Evolutionary conservation across 306 rosid species (phyloP).

Genomic region (Alnus glutinosa): DNA sequence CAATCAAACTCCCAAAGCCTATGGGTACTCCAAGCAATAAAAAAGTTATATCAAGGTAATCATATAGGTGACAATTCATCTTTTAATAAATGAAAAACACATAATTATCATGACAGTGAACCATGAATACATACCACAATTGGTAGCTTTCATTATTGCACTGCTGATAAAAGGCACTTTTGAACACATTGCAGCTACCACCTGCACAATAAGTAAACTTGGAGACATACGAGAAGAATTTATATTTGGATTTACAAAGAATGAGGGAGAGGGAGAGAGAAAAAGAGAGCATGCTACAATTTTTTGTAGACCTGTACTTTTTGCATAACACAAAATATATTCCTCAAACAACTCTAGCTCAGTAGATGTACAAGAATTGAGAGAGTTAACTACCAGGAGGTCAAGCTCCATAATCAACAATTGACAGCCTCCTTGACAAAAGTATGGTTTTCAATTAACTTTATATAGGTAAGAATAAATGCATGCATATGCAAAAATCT

Average conservation of each 20-base stretch:
- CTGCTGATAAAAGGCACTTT: conserved; percentile 89
- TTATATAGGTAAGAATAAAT: not conserved
- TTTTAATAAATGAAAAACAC: conserved; percentile 1
- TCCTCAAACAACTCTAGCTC: not conserved
- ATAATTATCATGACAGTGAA: not conserved
- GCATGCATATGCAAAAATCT: not conserved
- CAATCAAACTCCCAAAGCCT: not conserved
- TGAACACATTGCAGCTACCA: conserved; percentile 93
- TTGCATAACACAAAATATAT: not conserved
- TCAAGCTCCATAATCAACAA: not conserved
- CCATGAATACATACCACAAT: conserved; percentile 57
- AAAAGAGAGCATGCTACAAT: conserved; percentile 8
- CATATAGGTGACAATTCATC: not conserved
- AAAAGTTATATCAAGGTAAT: not conserved
- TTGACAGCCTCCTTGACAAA: not conserved
- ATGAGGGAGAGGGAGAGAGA: conserved; percentile 14
- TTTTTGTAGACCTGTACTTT: not conserved
- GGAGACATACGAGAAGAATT: conserved; percentile 16
- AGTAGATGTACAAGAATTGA: not conserved
- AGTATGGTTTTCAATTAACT: not conserved
- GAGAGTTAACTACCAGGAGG: not conserved
- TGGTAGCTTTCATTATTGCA: conserved; percentile 89
- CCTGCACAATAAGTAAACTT: conserved; percentile 53
- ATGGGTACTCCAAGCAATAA: not conserved
- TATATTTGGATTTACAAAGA: not conserved